Percentiles rank a stretch among this genome's conserved stretches.
These are phyloP conservation scores for Solanum etuberosum DNA, from an alignment of 257 asterid genomes.

Conservation along the genomic window DNA sequence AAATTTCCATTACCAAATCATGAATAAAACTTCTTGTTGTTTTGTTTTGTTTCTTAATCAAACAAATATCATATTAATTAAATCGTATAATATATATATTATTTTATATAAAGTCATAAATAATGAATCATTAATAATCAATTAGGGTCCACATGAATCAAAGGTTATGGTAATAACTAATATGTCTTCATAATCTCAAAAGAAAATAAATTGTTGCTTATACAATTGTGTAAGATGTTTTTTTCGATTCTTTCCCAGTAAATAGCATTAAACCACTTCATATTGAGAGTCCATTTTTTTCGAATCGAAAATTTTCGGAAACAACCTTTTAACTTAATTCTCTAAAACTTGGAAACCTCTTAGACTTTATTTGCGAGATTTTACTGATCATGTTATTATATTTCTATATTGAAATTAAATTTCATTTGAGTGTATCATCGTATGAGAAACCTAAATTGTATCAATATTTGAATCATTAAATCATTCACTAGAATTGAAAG, in stretches of 20 bases:
- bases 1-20: background rate
- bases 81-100: background rate
- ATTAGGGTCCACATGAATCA: background rate
- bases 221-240: background rate
- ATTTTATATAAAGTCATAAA: background rate
- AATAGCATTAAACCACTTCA: background rate
- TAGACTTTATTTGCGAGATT: too few species aligned
- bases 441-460: background rate
- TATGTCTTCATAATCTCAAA: background rate
- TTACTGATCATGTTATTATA: too few species aligned
- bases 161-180: background rate
- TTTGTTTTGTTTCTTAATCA: background rate
- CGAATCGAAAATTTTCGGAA: rapidly evolving
- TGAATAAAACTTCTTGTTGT: background rate
- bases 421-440: background rate
- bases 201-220: background rate
- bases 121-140: background rate
- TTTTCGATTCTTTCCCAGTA: background rate
- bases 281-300: background rate
- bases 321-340: too few species aligned
- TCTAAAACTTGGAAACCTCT: background rate
- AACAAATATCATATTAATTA: background rate
- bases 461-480: background rate
- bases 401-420: background rate
- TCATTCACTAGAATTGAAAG: background rate